Percentiles rank a stretch among this genome's conserved stretches.
Conservation (phyloP, 352 stramenopile genomes). For the Pythium dissimile region DNA sequence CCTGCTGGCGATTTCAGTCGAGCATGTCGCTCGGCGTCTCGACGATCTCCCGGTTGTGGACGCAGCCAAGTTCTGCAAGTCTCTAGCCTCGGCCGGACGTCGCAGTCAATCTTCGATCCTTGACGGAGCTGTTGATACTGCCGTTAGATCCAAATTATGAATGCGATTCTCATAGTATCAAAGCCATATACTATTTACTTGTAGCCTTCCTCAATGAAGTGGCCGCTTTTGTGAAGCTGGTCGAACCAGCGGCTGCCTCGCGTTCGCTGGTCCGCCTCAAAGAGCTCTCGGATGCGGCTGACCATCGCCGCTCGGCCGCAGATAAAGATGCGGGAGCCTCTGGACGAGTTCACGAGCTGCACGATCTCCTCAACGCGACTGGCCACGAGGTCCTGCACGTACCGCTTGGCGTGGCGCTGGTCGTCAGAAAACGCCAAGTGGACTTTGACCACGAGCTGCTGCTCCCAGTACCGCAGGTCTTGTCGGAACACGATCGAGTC, state of each 20-base stretch:
- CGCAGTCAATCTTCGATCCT: neutral
- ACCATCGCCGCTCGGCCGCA: constrained; percentile 26
- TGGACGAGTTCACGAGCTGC: constrained; percentile 12
- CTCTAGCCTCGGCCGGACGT: constrained; percentile 3
- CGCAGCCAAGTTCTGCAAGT: constrained; percentile 13
- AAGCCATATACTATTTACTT: too few species aligned
- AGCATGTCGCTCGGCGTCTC: constrained; percentile 3
- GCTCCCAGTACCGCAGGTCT: constrained; percentile 31
- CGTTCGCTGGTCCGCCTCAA: constrained; percentile 18
- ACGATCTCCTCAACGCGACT: constrained; percentile 23
- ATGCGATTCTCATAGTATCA: too few species aligned
- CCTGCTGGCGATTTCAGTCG: constrained; percentile 1
- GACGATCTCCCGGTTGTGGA: neutral
- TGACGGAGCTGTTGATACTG: too few species aligned
- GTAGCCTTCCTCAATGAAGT: constrained; percentile 14
- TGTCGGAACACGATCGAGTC: constrained; percentile 33
- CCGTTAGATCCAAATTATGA: too few species aligned
- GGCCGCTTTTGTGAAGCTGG: constrained; percentile 8
- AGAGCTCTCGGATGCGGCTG: constrained; percentile 26
- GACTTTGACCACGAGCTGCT: constrained; percentile 26
- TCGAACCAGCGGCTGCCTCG: constrained; percentile 9
- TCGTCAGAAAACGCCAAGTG: constrained; percentile 26
- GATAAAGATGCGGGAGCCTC: constrained; percentile 17
- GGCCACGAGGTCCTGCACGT: constrained; percentile 30
- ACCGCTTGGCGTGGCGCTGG: neutral